Evolutionary conservation across 2,329 filamentous ascomycete genomes (phyloP).

Genomic region (Xylariaceae sp.): DNA sequence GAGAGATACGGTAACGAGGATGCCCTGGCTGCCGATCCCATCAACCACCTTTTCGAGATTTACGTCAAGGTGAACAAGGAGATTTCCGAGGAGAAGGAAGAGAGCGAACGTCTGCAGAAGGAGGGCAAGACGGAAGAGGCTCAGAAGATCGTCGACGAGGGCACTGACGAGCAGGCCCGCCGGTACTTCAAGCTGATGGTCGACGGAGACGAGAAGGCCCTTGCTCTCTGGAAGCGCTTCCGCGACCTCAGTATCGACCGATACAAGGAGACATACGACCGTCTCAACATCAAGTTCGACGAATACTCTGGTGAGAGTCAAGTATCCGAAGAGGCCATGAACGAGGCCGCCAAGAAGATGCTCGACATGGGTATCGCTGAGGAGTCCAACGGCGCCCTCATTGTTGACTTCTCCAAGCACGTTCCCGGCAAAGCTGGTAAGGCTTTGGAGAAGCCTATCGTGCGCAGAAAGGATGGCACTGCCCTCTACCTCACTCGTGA

Average conservation of each 20-base stretch:
- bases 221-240: constrained; percentile 54
- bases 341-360: constrained; percentile 55
- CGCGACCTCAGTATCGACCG: constrained; percentile 54
- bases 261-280: constrained; percentile 54
- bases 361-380: constrained; percentile 60
- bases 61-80: constrained; percentile 64
- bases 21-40: constrained; percentile 57
- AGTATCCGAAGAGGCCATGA: constrained; percentile 63
- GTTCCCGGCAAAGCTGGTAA: constrained; percentile 62
- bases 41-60: constrained; percentile 67
- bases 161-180: constrained; percentile 46
- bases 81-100: constrained; percentile 56
- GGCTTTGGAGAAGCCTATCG: constrained; percentile 63
- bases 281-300: constrained; percentile 58
- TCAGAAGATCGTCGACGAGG: constrained; percentile 38
- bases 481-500: constrained; percentile 74
- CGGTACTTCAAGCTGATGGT: constrained; percentile 61
- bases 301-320: constrained; percentile 69
- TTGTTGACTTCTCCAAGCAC: constrained; percentile 67
- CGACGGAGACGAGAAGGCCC: constrained; percentile 50
- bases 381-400: constrained; percentile 65
- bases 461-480: constrained; percentile 69
- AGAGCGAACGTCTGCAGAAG: constrained; percentile 47
- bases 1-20: constrained; percentile 58
- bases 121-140: constrained; percentile 40